phyloP scores from a whole-genome alignment of 441 rosid genomes.

The Adansonia madagascariensis region DNA sequence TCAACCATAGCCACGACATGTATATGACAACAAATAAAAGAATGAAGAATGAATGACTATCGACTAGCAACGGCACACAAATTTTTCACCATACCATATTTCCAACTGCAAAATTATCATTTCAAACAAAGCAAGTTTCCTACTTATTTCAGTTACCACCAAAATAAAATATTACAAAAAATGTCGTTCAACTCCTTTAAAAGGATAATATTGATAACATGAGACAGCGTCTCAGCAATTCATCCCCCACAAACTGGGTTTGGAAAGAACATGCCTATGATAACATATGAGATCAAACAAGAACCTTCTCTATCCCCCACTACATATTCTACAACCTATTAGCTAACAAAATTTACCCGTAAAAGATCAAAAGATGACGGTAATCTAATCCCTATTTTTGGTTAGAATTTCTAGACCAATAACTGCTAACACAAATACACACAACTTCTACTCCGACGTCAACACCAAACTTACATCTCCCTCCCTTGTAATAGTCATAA shows the following conservation, averaged over 20 bases:
- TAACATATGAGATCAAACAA: no score
- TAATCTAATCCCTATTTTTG: slow-evolving; percentile 21
- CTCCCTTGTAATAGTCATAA: slow-evolving; percentile 26
- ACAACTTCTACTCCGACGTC: slow-evolving; percentile 33
- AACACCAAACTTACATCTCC: slow-evolving; percentile 33
- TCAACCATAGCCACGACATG: no score
- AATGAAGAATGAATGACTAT: background rate
- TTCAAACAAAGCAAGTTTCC: slow-evolving; percentile 17
- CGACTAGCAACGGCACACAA: no score
- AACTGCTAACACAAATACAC: slow-evolving; percentile 33
- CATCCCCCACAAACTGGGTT: slow-evolving; percentile 30
- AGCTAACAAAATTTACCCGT: background rate
- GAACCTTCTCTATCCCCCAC: background rate
- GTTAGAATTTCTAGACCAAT: slow-evolving; percentile 34
- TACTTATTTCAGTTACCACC: slow-evolving; percentile 29
- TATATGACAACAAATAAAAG: no score
- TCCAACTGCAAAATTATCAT: background rate
- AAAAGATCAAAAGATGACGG: background rate
- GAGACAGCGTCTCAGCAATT: slow-evolving; percentile 22
- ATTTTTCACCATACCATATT: background rate
- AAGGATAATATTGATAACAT: slow-evolving; percentile 20
- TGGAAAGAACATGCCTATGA: background rate
- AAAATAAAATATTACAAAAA: slow-evolving; percentile 36
- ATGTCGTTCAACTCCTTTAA: slow-evolving; percentile 29
- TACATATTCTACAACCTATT: background rate